phyloP scores from a whole-genome alignment of 2,329 filamentous ascomycete genomes.

The Xylariales sp. region DNA sequence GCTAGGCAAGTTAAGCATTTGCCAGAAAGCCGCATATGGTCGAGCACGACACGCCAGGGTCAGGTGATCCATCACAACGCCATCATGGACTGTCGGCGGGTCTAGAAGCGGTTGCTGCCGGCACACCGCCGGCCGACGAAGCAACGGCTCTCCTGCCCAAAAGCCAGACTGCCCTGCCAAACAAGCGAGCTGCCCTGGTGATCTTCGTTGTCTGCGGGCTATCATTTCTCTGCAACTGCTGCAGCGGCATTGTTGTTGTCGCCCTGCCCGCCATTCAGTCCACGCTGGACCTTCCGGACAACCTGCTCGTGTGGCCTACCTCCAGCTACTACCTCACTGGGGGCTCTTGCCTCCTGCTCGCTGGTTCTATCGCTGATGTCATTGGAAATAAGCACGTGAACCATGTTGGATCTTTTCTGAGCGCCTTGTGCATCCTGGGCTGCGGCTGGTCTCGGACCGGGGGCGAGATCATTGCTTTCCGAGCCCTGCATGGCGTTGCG shows the following conservation, averaged over 20 bases:
- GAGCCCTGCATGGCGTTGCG: conserved; percentile 1
- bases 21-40: too few relatives aligned
- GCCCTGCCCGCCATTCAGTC: conserved; percentile 1
- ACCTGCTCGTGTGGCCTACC: conserved; percentile 2
- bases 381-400: neutral
- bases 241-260: conserved; percentile 3
- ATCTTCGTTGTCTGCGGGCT: too few relatives aligned
- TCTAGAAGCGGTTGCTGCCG: too few relatives aligned
- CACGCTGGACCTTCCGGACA: neutral
- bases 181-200: too few relatives aligned
- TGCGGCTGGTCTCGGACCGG: conserved; percentile 3
- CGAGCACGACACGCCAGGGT: too few relatives aligned
- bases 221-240: too few relatives aligned
- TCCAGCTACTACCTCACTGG: neutral
- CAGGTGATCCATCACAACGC: too few relatives aligned
- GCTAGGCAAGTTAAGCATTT: too few relatives aligned
- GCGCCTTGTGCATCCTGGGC: neutral
- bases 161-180: too few relatives aligned
- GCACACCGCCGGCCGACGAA: too few relatives aligned
- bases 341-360: neutral
- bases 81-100: too few relatives aligned
- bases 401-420: neutral
- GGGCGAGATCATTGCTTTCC: conserved; percentile 1
- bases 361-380: conserved; percentile 1
- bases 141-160: too few relatives aligned